Conservation (phyloP, 1,284 basidiomycete genomes). For the Fomitopsis pinicola region DNA sequence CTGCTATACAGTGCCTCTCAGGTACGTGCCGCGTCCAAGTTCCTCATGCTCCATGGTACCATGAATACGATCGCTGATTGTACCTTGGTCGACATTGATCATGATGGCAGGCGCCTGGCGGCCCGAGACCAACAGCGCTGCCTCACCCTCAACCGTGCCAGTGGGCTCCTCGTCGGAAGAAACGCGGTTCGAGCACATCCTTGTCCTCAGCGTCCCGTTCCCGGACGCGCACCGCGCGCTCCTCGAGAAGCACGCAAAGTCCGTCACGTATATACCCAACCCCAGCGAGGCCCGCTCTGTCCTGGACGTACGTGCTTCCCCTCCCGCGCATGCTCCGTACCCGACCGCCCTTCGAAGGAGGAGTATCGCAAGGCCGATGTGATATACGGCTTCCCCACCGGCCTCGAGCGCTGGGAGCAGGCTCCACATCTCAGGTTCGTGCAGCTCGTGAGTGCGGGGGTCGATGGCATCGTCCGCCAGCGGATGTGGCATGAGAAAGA, state of each 20-base stretch:
- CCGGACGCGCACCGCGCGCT: neutral
- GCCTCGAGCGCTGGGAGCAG: neutral
- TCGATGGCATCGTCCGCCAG: neutral
- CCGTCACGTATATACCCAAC: neutral
- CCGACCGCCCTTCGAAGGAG: neutral
- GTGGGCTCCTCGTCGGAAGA: neutral
- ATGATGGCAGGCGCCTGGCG: neutral
- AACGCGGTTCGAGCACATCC: neutral
- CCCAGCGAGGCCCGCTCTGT: neutral
- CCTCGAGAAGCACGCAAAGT: neutral
- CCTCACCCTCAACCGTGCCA: neutral
- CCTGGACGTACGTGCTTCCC: neutral
- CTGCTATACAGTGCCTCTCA: too few species aligned
- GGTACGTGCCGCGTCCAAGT: too few species aligned
- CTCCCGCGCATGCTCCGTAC: neutral
- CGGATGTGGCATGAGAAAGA: neutral
- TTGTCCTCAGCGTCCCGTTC: neutral
- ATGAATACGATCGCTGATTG: too few species aligned
- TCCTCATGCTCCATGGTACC: too few species aligned
- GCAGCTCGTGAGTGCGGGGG: neutral
- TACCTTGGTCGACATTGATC: neutral
- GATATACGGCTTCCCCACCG: neutral
- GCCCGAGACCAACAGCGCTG: neutral
- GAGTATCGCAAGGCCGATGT: neutral
- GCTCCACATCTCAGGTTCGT: neutral